Percentiles rank a stretch among this genome's conserved stretches.
Conservation (phyloP, 352 stramenopile genomes). For the Phytophthora multivora region DNA sequence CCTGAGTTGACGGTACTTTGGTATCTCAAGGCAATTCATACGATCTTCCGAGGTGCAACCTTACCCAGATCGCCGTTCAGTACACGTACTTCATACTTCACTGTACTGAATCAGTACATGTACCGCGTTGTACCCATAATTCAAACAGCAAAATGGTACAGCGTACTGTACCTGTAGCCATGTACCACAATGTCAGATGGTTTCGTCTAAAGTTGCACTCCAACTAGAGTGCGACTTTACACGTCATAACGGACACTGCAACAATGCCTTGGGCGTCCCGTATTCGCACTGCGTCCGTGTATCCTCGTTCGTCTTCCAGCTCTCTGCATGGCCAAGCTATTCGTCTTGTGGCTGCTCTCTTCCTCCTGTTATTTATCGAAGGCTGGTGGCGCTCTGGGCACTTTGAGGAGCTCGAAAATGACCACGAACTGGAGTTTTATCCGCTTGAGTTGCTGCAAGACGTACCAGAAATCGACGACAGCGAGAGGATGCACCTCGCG, state of each 20-base stretch:
- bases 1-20: no score
- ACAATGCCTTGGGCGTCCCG: slow-evolving; percentile 5
- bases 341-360: neutral
- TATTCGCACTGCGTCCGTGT: neutral
- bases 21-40: no score
- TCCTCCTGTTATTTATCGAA: slow-evolving; percentile 18
- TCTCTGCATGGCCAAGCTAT: slow-evolving; percentile 2
- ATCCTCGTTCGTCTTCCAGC: slow-evolving; percentile 1
- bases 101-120: neutral
- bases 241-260: neutral
- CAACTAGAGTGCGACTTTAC: neutral
- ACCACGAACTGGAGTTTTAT: slow-evolving; percentile 33
- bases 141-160: no score
- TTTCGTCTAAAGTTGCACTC: neutral
- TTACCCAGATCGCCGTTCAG: neutral
- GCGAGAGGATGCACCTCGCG: slow-evolving; percentile 50
- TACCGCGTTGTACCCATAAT: neutral
- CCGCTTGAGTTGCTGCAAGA: slow-evolving; percentile 24
- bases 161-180: no score
- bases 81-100: no score
- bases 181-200: neutral
- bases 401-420: slow-evolving; percentile 32
- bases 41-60: no score
- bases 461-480: slow-evolving; percentile 25
- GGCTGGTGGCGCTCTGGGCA: slow-evolving; percentile 24